Evolutionary conservation across 129 eudicot species (phyloP), one percentile per base, ranked within the genome.

Genomic region (Ambrosia trifida): DNA sequence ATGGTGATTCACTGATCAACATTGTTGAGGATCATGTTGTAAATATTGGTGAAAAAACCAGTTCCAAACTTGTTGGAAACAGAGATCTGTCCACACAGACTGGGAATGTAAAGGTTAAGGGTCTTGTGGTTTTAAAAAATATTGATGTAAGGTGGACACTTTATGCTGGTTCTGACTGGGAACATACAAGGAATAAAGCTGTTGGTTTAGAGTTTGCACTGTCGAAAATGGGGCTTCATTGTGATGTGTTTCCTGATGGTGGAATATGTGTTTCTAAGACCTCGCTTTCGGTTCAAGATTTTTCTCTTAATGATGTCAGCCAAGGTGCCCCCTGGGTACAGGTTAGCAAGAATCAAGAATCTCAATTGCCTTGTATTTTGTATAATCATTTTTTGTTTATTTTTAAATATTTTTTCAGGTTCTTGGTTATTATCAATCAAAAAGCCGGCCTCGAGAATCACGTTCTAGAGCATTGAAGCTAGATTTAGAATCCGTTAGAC

Each of bases 81-180:
- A 80, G 58, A 47, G 30, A 73, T 81, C 67, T 82, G 63, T 31
- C 62, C 19, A 57, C 62, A 50, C 81, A 46, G 54, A 17, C 20
- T 4, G 76, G 70, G 64, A 32, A 69, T 71, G 82, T 62, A 49
- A 85, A 81, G 46, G 83, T 80, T 16, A 87, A 84, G 84, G 97
- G 97, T 32, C 73, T 84, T 66, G 72, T 86, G 75, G 78, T 76
- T 80, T 72, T 94, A 58, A 90, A 79, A 79, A 84, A 94, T 71
- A 74, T 85, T 62, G 82, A 84, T 68, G 83, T 94, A 14, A 81
- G 62, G 43, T 94, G 97, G 99, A 86, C 82, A 60, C 76, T 94
- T 71, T 84, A 82, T 75, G 90, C 69, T 77, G 99, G 99, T 67
- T 87, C 89, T 64, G 95, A 87, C 74, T 87, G 95, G 98, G 70